Percentiles rank a stretch among this genome's conserved stretches.
phyloP scores from a whole-genome alignment of 495 filamentous ascomycete species.

The Aspergillus ellipticus region DNA sequence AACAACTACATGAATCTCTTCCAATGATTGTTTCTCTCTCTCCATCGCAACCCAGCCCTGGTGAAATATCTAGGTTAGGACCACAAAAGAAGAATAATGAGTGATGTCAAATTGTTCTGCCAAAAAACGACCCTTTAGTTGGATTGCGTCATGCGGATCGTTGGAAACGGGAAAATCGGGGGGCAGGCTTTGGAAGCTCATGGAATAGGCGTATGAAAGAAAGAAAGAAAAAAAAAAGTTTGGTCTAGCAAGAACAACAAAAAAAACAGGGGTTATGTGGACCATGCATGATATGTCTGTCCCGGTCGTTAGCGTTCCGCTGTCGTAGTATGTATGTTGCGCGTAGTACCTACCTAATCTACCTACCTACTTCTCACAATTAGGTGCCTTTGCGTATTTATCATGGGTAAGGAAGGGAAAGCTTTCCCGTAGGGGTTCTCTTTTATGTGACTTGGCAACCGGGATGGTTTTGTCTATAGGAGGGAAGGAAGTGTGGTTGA shows the following conservation, averaged over 20 bases:
- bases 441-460: too few relatives aligned
- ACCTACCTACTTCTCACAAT: too few relatives aligned
- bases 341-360: too few relatives aligned
- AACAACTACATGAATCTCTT: conserved; percentile 36
- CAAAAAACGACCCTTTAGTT: neutral
- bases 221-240: neutral
- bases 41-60: neutral
- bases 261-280: neutral
- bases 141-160: neutral
- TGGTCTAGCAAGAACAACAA: neutral
- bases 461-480: too few relatives aligned
- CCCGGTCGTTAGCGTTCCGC: neutral
- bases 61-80: neutral
- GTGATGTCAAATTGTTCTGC: neutral
- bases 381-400: too few relatives aligned
- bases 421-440: too few relatives aligned
- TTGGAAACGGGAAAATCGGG: neutral
- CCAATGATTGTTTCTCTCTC: conserved; percentile 14
- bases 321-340: too few relatives aligned
- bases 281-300: neutral
- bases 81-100: neutral
- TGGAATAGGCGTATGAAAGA: neutral
- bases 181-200: neutral
- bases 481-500: too few relatives aligned
- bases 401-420: too few relatives aligned